Base-by-base conservation (phyloP, 2,329 filamentous ascomycete genomes). In the Fusarium sp. region DNA sequence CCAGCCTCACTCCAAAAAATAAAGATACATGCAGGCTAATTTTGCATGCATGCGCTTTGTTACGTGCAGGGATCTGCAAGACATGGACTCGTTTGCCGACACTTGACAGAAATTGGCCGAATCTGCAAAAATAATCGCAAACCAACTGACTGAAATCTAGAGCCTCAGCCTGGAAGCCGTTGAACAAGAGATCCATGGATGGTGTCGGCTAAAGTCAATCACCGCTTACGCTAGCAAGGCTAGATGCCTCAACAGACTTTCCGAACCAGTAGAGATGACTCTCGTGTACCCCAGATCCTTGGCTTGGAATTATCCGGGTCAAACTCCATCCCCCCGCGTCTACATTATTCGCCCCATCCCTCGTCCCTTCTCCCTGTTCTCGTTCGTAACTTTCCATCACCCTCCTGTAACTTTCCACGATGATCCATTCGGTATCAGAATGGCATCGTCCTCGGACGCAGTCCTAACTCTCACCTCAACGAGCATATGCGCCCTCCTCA, bases 401-500 rank as follows among this genome's bases (percentile, higher is more conserved):
- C n/a, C n/a, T n/a, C n/a, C n/a, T n/a, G 32, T 40, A 46, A 59
- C 41, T 45, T 55, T 30, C 42, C 41, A 56, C 28, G 40, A 72
- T 72, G 66, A 50, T 47, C 43, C 34, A 37, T 37, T 37, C 34
- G 34, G 34, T n/a, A 37, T 37, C 34, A 37, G 59, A 46, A 73
- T 74, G 67, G 65, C 59, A 50, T 58, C 74, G 63, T 71, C 76
- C 42, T 20, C 69, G 48, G 71, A 76, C 56, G 70, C 75, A 49
- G 59, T 41, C 40, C 74, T 78, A 61, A 76, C 74, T 55, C 62
- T 77, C 23, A 66, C 65, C 43, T 69, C 76, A 54, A 76, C 76
- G 43, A 61, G 59, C 68, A 57, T 77, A 45, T 78, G 76, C 66
- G 63, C 68, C 23, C 37, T 61, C 11, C 74, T 78, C 53, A 78